A percentile compares a stretch with the other conserved stretches of the same genome.
Evolutionary conservation across 768 basidiomycete genomes (phyloP).

Genomic region (Psilocybe sp.): DNA sequence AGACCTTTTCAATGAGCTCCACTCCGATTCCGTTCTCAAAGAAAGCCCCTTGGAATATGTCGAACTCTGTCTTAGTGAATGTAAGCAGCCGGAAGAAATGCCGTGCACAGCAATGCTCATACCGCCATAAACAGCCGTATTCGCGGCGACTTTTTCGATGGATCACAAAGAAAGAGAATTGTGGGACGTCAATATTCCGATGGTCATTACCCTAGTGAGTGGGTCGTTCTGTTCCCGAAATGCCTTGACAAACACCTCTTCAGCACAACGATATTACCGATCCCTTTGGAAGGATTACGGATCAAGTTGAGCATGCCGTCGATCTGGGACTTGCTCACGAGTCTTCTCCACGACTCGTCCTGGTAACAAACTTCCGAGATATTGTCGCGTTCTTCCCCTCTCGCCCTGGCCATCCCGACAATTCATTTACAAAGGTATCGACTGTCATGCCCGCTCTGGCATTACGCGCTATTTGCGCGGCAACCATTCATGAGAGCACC

Average conservation of each 20-base stretch:
- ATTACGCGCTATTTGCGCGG: conserved; percentile 11
- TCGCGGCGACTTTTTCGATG: conserved; percentile 9
- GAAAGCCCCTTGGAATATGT: conserved; percentile 10
- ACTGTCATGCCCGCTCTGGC: conserved; percentile 12
- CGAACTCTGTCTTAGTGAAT: conserved; percentile 11
- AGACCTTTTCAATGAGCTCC: conserved; percentile 17
- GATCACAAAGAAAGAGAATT: background rate
- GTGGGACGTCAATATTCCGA: conserved; percentile 7
- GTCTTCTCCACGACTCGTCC: conserved; percentile 1
- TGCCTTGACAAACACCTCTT: background rate
- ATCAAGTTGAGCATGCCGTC: conserved; percentile 3
- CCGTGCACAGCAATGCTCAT: background rate
- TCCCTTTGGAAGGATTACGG: conserved; percentile 1
- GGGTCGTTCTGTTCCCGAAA: background rate
- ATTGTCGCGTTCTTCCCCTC: conserved; percentile 9
- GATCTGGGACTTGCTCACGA: conserved; percentile 5
- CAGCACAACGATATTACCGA: conserved; percentile 5
- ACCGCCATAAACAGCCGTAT: conserved; percentile 1
- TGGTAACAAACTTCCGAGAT: conserved; percentile 11
- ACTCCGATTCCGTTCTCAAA: conserved; percentile 9
- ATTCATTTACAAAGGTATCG: conserved; percentile 10
- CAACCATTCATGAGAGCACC: conserved; percentile 5
- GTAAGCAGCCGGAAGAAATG: conserved; percentile 4
- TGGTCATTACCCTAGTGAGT: conserved; percentile 9
- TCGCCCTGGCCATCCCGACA: background rate